Evolutionary conservation across 2,329 filamentous ascomycete species (phyloP).

Genomic region (Simplicillium aogashimaense): DNA sequence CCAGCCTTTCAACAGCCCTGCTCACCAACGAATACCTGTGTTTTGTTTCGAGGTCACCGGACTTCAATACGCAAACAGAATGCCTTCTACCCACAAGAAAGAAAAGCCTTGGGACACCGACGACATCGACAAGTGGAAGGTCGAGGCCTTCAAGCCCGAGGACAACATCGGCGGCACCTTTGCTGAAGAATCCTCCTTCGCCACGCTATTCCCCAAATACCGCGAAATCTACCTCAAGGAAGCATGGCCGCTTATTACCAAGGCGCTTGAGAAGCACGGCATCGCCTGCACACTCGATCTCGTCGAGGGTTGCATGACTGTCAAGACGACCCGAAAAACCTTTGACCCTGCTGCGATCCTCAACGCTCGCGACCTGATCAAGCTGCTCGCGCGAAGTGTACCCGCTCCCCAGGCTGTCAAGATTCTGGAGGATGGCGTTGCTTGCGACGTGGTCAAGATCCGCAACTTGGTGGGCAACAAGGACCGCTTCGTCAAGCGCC

Average conservation of each 20-base stretch:
- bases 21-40: too few species aligned
- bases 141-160: conserved; percentile 74
- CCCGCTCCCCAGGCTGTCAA: conserved; percentile 89
- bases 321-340: conserved; percentile 87
- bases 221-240: conserved; percentile 89
- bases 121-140: conserved; percentile 95
- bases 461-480: conserved; percentile 84
- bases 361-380: conserved; percentile 89
- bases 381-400: conserved; percentile 81
- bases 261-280: conserved; percentile 74
- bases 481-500: conserved; percentile 88
- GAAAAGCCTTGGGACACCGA: conserved; percentile 95
- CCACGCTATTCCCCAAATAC: conserved; percentile 87
- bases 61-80: conserved; percentile 23
- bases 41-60: too few species aligned
- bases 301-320: conserved; percentile 92
- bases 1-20: background rate
- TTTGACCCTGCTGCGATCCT: conserved; percentile 88
- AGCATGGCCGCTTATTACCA: conserved; percentile 85
- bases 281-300: conserved; percentile 90
- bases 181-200: conserved; percentile 85
- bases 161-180: conserved; percentile 84
- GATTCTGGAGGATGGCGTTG: conserved; percentile 84
- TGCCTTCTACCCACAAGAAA: conserved; percentile 83
- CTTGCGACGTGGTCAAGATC: conserved; percentile 95